phyloP scores from a whole-genome alignment of 2,329 filamentous ascomycete species.

The Bipolaris cookei region DNA sequence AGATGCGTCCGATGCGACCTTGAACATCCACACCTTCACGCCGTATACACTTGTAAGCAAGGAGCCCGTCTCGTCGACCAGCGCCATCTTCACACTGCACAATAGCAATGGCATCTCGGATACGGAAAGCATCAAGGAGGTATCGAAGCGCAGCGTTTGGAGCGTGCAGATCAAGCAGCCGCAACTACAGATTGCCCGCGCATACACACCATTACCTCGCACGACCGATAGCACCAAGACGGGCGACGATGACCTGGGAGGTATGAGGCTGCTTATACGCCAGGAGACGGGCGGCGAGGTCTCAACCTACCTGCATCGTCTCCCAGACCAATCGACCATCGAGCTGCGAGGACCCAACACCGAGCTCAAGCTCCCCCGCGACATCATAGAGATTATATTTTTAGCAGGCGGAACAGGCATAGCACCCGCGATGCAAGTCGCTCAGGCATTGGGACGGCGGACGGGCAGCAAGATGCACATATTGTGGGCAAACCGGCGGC shows the following conservation, averaged over 20 bases:
- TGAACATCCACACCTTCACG: slow-evolving; percentile 68
- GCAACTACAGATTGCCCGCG: slow-evolving; percentile 85
- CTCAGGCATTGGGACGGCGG: slow-evolving; percentile 63
- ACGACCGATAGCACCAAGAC: slow-evolving; percentile 42
- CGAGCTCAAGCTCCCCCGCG: slow-evolving; percentile 66
- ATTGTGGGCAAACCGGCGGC: slow-evolving; percentile 78
- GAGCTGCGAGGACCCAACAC: slow-evolving; percentile 79
- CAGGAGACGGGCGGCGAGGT: slow-evolving; percentile 81
- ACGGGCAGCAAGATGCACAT: slow-evolving; percentile 65
- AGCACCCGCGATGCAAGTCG: slow-evolving; percentile 84
- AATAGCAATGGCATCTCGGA: slow-evolving; percentile 44
- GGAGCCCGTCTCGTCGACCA: slow-evolving; percentile 69
- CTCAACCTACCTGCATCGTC: slow-evolving; percentile 75
- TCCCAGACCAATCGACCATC: slow-evolving; percentile 68
- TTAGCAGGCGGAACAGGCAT: slow-evolving; percentile 92
- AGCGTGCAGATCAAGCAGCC: slow-evolving; percentile 94
- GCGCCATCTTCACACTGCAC: slow-evolving; percentile 71
- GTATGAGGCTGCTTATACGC: slow-evolving; percentile 78
- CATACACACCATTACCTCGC: slow-evolving; percentile 86
- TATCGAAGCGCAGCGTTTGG: slow-evolving; percentile 73
- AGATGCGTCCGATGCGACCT: slow-evolving; percentile 35
- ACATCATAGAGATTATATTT: slow-evolving; percentile 72
- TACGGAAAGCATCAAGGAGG: slow-evolving; percentile 41
- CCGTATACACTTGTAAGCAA: slow-evolving; percentile 69
- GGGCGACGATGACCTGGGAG: slow-evolving; percentile 40